Evolutionary conservation across 352 stramenopile genomes (phyloP).

Genomic region (Pythium diclinum): DNA sequence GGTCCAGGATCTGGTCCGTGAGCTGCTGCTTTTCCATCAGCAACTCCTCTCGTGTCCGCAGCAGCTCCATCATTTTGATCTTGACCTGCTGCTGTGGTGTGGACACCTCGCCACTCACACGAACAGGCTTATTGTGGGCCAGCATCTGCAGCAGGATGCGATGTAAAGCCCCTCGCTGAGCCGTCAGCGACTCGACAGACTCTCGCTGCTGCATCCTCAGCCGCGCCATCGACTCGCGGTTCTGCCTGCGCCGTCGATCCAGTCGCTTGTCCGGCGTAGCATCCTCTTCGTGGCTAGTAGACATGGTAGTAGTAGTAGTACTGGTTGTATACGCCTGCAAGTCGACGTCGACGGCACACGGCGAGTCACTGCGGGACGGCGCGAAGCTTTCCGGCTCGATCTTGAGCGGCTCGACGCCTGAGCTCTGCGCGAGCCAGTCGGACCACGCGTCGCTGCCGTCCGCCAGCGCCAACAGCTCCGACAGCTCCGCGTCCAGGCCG

Average conservation of each 20-base stretch:
- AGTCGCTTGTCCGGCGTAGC: neutral
- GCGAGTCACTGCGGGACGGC: conserved; percentile 9
- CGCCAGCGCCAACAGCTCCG: conserved; percentile 5
- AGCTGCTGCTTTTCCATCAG: neutral
- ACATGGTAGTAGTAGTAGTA: no score
- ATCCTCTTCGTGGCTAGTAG: no score
- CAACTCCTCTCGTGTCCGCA: conserved; percentile 1
- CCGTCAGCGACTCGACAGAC: conserved; percentile 3
- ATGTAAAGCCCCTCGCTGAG: neutral
- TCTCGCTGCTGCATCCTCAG: neutral
- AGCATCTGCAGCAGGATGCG: conserved; percentile 1
- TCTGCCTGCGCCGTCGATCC: neutral
- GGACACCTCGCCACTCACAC: neutral
- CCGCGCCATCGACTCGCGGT: conserved; percentile 6
- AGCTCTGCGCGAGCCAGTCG: neutral
- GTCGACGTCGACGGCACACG: conserved; percentile 2
- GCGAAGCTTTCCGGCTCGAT: neutral
- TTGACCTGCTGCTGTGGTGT: neutral
- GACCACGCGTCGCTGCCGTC: neutral
- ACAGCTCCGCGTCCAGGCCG: neutral
- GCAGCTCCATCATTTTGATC: neutral
- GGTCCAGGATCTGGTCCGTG: neutral
- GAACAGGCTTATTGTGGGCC: conserved; percentile 1
- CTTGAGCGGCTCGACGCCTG: neutral
- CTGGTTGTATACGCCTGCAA: no score